Evolutionary conservation across 176 grass and related monocot species (phyloP).

Genomic region (Cenchrus fungigraminus): DNA sequence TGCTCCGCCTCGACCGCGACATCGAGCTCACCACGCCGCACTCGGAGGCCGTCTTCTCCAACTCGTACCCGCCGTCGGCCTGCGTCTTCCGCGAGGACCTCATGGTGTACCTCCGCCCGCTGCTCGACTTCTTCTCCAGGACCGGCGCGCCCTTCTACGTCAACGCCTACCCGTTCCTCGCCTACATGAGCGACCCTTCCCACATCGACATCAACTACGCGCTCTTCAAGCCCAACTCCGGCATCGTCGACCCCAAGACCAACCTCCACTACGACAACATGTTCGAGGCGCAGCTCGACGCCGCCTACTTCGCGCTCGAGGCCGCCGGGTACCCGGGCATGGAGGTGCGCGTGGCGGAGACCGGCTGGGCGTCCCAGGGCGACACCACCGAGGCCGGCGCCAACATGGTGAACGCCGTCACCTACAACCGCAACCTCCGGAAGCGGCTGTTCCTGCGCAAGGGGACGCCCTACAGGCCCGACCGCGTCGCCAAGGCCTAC

Average conservation of each 20-base stretch:
- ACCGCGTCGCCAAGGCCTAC: constrained; percentile 61
- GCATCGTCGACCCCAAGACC: constrained; percentile 74
- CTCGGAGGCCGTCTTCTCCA: constrained; percentile 84
- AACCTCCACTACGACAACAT: constrained; percentile 87
- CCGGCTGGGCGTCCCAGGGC: constrained; percentile 75
- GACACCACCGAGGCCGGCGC: constrained; percentile 74
- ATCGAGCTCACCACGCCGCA: constrained; percentile 81
- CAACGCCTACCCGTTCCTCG: constrained; percentile 94
- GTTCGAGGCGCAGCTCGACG: constrained; percentile 97
- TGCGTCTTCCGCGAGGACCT: constrained; percentile 69
- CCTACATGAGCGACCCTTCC: constrained; percentile 78
- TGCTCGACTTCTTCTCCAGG: constrained; percentile 76
- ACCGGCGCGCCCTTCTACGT: constrained; percentile 82
- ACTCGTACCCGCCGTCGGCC: constrained; percentile 83
- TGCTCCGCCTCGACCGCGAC: constrained; percentile 45
- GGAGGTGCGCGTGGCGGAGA: constrained; percentile 89
- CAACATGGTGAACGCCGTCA: constrained; percentile 55
- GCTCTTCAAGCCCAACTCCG: constrained; percentile 77
- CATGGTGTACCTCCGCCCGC: constrained; percentile 65
- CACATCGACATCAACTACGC: constrained; percentile 92
- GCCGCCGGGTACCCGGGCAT: constrained; percentile 63
- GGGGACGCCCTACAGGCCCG: constrained; percentile 78
- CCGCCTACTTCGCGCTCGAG: constrained; percentile 80
- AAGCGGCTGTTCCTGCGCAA: constrained; percentile 73
- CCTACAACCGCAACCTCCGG: constrained; percentile 70